Evolutionary conservation across 345 rosid species (phyloP).

Genomic region (Cardiospermum halicacabum): DNA sequence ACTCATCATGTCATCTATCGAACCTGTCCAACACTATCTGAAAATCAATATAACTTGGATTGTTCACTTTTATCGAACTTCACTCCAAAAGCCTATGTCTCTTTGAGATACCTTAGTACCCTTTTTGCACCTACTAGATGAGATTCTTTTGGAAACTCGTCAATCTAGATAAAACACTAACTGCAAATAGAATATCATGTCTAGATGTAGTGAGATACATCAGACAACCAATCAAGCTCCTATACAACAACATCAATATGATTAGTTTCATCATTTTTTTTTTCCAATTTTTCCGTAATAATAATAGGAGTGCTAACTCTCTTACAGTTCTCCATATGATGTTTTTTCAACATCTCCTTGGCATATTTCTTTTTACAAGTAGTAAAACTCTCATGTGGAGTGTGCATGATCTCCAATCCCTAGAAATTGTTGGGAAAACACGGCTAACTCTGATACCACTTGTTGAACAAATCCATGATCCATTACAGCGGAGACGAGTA

Average conservation of each 20-base stretch:
- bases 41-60: too few species aligned
- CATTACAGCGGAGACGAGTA: too few species aligned
- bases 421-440: too few species aligned
- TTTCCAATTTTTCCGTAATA: background rate
- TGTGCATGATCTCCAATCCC: slow-evolving; percentile 11
- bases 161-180: slow-evolving; percentile 5
- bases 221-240: slow-evolving; percentile 2
- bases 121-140: too few species aligned
- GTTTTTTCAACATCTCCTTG: slow-evolving; percentile 7
- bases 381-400: background rate
- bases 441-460: too few species aligned
- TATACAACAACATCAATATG: background rate
- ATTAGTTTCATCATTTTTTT: slow-evolving; percentile 1
- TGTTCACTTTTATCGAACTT: too few species aligned
- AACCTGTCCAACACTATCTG: slow-evolving; percentile 15
- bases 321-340: slow-evolving; percentile 2
- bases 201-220: slow-evolving; percentile 9
- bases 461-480: too few species aligned
- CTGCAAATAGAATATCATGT: background rate
- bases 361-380: slow-evolving; percentile 10
- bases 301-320: background rate
- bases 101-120: too few species aligned
- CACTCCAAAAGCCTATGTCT: too few species aligned
- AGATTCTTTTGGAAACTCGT: background rate
- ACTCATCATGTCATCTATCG: slow-evolving; percentile 10